phyloP scores from a whole-genome alignment of 2,329 filamentous ascomycete species.

The Thielaviopsis musarum region DNA sequence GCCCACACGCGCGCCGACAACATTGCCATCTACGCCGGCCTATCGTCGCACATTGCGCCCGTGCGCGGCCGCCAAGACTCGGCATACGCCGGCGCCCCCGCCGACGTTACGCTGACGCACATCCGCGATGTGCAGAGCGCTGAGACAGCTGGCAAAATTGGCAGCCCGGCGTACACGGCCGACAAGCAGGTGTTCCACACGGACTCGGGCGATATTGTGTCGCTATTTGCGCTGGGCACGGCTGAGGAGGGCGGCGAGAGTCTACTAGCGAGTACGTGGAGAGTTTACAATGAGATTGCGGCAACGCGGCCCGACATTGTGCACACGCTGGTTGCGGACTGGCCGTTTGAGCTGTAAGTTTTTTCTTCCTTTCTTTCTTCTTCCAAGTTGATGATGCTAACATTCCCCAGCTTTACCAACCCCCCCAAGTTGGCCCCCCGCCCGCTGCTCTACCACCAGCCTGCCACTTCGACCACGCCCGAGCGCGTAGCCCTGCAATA shows the following conservation, averaged over 20 bases:
- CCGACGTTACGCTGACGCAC: constrained; percentile 34
- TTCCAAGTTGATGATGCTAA: not conserved
- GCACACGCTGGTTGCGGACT: constrained; percentile 27
- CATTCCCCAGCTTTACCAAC: constrained; percentile 1
- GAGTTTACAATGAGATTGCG: constrained; percentile 44
- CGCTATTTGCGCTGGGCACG: constrained; percentile 36
- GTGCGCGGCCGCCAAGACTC: constrained; percentile 36
- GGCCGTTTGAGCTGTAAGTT: constrained; percentile 13
- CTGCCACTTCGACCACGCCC: constrained; percentile 18
- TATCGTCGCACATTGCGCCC: constrained; percentile 40
- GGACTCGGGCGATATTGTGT: constrained; percentile 36
- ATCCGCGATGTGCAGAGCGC: constrained; percentile 26
- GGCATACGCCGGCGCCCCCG: constrained; percentile 21
- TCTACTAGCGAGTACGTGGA: constrained; percentile 35
- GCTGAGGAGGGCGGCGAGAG: constrained; percentile 33
- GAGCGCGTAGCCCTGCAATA: constrained; percentile 45
- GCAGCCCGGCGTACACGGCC: constrained; percentile 5
- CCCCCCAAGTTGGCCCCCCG: constrained; percentile 6
- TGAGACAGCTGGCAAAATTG: constrained; percentile 8
- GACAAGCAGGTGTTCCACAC: constrained; percentile 41
- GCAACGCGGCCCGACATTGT: constrained; percentile 38
- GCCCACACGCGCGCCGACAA: constrained; percentile 38
- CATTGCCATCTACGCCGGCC: constrained; percentile 40
- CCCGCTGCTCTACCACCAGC: constrained; percentile 12
- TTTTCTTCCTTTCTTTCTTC: not conserved